Conservation (phyloP, 495 filamentous ascomycete species). For the Mycothermus thermophilus region DNA sequence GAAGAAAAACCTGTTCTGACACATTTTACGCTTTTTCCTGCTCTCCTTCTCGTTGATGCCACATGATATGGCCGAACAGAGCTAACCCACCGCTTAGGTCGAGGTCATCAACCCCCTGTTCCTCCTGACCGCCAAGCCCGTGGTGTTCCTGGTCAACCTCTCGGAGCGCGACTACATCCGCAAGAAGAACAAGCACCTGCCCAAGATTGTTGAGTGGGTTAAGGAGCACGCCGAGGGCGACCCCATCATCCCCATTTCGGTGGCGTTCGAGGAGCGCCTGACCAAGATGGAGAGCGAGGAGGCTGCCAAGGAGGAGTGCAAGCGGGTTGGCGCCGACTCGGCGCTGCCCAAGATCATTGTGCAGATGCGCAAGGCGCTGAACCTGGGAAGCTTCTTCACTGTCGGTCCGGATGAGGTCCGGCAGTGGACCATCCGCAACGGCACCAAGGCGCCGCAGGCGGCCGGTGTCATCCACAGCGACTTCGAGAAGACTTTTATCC, state of each 20-base stretch:
- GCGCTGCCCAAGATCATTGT: slow-evolving; percentile 83
- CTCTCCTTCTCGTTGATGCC: too few relatives aligned
- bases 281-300: slow-evolving; percentile 61
- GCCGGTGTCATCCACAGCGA: slow-evolving; percentile 98
- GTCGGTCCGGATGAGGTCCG: slow-evolving; percentile 92
- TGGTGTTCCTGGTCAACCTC: slow-evolving; percentile 94
- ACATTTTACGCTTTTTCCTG: slow-evolving; percentile 18
- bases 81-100: slow-evolving; percentile 48
- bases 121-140: slow-evolving; percentile 91
- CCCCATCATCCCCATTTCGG: slow-evolving; percentile 83
- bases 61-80: too few relatives aligned
- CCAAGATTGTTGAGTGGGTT: slow-evolving; percentile 86
- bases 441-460: slow-evolving; percentile 91
- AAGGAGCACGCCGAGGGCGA: slow-evolving; percentile 78
- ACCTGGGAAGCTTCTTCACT: slow-evolving; percentile 92
- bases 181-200: slow-evolving; percentile 98
- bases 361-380: slow-evolving; percentile 86
- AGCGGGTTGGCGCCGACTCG: slow-evolving; percentile 74
- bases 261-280: slow-evolving; percentile 83
- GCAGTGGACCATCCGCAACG: slow-evolving; percentile 96
- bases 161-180: slow-evolving; percentile 95
- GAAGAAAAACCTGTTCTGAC: slow-evolving; percentile 50
- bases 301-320: slow-evolving; percentile 78
- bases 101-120: slow-evolving; percentile 95
- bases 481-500: slow-evolving; percentile 99